Evolutionary conservation across 139 green algal species (phyloP).

Genomic region (Volvox reticuliferus): DNA sequence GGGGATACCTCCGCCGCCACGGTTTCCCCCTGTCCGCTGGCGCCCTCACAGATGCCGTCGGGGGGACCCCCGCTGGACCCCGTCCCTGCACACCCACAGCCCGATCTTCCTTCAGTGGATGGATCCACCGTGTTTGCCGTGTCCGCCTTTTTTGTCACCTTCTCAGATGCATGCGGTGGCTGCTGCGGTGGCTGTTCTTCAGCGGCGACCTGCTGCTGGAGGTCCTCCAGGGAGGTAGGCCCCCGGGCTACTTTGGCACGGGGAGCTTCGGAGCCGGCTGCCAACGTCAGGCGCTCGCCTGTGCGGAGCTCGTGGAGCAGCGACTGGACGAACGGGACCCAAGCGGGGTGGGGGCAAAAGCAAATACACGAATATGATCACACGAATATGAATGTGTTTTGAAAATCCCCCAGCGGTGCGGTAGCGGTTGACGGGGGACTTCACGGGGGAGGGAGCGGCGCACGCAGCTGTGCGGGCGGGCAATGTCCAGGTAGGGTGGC

Average conservation of each 20-base stretch:
- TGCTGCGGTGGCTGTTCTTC: neutral
- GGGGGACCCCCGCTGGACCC: too few relatives aligned
- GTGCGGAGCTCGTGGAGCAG: conserved; percentile 61
- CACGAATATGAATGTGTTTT: too few relatives aligned
- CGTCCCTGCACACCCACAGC: too few relatives aligned
- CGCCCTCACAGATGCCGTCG: neutral
- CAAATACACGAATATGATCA: too few relatives aligned
- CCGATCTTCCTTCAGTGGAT: too few relatives aligned
- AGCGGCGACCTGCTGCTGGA: conserved; percentile 18
- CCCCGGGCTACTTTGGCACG: conserved; percentile 47
- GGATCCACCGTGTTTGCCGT: neutral
- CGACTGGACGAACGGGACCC: conserved; percentile 20
- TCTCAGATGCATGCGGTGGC: conserved; percentile 10
- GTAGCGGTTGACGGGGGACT: neutral
- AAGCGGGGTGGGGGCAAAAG: too few relatives aligned
- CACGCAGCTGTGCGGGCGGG: conserved; percentile 22
- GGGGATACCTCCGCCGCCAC: neutral
- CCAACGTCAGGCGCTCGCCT: conserved; percentile 14
- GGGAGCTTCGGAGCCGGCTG: neutral
- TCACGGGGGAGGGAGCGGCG: neutral
- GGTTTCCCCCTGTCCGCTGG: neutral
- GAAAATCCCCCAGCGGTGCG: too few relatives aligned
- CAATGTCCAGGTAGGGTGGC: conserved; percentile 1
- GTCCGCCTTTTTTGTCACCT: neutral
- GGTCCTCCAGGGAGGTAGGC: conserved; percentile 60